Conservation (phyloP, 176 grass and related monocot genomes). For the Dendrocalamus sinicus region DNA sequence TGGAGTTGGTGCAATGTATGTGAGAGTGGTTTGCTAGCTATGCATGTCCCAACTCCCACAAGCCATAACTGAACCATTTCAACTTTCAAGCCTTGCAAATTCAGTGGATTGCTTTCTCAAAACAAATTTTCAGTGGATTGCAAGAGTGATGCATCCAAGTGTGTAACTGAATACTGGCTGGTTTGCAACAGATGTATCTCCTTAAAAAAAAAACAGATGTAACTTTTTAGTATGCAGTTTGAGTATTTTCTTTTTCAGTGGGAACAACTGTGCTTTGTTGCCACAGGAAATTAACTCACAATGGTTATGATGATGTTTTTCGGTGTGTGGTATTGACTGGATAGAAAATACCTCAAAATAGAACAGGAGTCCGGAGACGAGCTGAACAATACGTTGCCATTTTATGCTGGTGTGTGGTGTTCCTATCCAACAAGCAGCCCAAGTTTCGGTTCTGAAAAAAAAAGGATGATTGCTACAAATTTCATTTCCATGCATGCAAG, state of each 20-base stretch:
- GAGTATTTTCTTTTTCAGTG: not conserved
- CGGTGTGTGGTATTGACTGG: not conserved
- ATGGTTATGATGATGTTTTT: not conserved
- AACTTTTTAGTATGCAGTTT: not conserved
- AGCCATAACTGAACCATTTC: constrained; percentile 43
- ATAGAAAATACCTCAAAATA: not conserved
- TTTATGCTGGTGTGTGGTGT: not conserved
- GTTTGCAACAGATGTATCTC: too few relatives aligned
- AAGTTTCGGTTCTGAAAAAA: not conserved
- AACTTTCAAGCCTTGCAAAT: not conserved
- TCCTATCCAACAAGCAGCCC: not conserved
- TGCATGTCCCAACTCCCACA: not conserved
- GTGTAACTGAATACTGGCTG: too few relatives aligned
- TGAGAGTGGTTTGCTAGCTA: constrained; percentile 54
- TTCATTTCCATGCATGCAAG: not conserved
- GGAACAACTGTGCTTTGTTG: not conserved
- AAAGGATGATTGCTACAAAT: not conserved
- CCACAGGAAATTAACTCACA: too few relatives aligned
- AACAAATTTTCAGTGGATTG: too few relatives aligned
- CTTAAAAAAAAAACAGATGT: too few relatives aligned
- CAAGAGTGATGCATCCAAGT: too few relatives aligned
- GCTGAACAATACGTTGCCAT: not conserved
- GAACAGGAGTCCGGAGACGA: too few relatives aligned
- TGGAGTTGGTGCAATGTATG: constrained; percentile 24
- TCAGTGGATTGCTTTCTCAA: not conserved